Percentiles rank a stretch among this genome's conserved stretches.
phyloP scores from a whole-genome alignment of 768 basidiomycete species.

The Amyloporia xantha region DNA sequence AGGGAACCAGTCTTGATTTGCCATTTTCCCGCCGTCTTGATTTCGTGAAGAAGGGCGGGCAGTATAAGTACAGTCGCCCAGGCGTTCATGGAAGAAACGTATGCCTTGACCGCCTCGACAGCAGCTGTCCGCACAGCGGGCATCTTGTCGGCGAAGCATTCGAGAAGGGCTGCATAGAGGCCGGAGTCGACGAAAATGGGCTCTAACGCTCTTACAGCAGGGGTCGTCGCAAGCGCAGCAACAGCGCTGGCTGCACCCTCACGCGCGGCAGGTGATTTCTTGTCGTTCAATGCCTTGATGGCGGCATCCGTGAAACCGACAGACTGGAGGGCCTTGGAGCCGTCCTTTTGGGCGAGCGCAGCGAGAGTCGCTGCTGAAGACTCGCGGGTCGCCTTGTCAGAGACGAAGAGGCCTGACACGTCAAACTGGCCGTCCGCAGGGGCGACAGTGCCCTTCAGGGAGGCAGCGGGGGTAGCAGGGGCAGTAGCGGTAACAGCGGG shows the following conservation, averaged over 20 bases:
- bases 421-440: slow-evolving; percentile 62
- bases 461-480: slow-evolving; percentile 52
- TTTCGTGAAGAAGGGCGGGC: slow-evolving; percentile 83
- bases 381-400: slow-evolving; percentile 79
- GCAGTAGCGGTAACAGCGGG: slow-evolving; percentile 70
- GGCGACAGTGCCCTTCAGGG: slow-evolving; percentile 57
- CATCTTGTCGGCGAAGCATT: slow-evolving; percentile 93
- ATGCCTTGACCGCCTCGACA: slow-evolving; percentile 73
- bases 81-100: slow-evolving; percentile 74
- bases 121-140: slow-evolving; percentile 81
- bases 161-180: slow-evolving; percentile 80
- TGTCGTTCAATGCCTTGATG: slow-evolving; percentile 85
- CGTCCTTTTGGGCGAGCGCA: slow-evolving; percentile 75
- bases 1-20: slow-evolving; percentile 91
- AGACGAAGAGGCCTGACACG: slow-evolving; percentile 67
- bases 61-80: slow-evolving; percentile 84
- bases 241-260: slow-evolving; percentile 81
- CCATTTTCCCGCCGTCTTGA: slow-evolving; percentile 97
- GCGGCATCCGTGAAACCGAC: slow-evolving; percentile 66
- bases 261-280: slow-evolving; percentile 89
- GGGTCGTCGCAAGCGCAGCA: slow-evolving; percentile 53
- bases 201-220: slow-evolving; percentile 77
- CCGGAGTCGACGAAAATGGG: slow-evolving; percentile 84
- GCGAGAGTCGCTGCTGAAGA: slow-evolving; percentile 65
- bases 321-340: slow-evolving; percentile 67